Conservation (phyloP, 306 rosid genomes). For the Acacia confusa region DNA sequence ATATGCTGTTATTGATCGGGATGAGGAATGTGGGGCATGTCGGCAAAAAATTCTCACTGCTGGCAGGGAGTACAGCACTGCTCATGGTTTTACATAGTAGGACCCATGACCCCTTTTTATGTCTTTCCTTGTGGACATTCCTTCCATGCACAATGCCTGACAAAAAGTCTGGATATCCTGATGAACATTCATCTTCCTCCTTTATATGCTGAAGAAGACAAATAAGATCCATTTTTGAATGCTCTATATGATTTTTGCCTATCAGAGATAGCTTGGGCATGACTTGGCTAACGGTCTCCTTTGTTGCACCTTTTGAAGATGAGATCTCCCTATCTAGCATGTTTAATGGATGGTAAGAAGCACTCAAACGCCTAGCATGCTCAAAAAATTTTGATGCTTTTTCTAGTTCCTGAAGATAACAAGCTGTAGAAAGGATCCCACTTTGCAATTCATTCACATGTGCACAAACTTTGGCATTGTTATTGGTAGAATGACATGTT, state of each 20-base stretch:
- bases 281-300: slow-evolving; percentile 31
- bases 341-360: slow-evolving; percentile 48
- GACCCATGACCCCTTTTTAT: slow-evolving; percentile 93
- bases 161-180: slow-evolving; percentile 75
- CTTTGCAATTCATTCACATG: slow-evolving; percentile 43
- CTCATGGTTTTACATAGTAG: slow-evolving; percentile 71
- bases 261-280: slow-evolving; percentile 37
- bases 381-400: slow-evolving; percentile 78
- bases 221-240: slow-evolving; percentile 45
- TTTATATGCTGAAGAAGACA: slow-evolving; percentile 75
- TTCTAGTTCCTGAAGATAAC: slow-evolving; percentile 73
- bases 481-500: slow-evolving; percentile 42
- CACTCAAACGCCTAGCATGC: slow-evolving; percentile 74
- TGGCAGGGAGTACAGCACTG: slow-evolving; percentile 69
- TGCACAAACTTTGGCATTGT: slow-evolving; percentile 41
- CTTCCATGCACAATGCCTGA: slow-evolving; percentile 87
- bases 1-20: slow-evolving; percentile 92
- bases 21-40: slow-evolving; percentile 97
- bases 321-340: slow-evolving; percentile 32
- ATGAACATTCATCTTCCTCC: slow-evolving; percentile 64
- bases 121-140: slow-evolving; percentile 95
- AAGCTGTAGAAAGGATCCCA: slow-evolving; percentile 54
- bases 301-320: slow-evolving; percentile 43
- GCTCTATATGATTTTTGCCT: slow-evolving; percentile 35
- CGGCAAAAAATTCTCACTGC: slow-evolving; percentile 71